Evolutionary conservation across 352 stramenopile genomes (phyloP), one percentile per base, ranked within the genome.

Genomic region (Globisporangium nagaii): DNA sequence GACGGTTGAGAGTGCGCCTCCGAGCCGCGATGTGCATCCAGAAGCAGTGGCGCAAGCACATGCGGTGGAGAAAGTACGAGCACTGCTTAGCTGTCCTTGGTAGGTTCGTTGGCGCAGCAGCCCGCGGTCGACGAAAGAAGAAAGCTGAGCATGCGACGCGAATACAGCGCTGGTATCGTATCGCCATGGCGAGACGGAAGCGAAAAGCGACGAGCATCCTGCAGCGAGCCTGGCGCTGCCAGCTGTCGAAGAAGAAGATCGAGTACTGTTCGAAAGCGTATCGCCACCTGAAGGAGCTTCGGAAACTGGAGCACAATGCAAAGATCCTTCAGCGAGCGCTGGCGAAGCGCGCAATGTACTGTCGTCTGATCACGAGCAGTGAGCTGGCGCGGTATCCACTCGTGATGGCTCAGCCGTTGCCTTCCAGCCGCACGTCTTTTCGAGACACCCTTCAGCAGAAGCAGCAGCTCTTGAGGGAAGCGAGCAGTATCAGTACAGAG

Each of bases 261-360:
- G 34, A 25, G 7, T 58, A 58, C 31, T 72, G 62, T 34, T 60
- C 71, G 1, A 40, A 51, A 20, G 63, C 60, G 9, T 70, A 65
- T 51, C 63, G 61, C 11, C 60, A 68, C 9, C 40, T 78, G n/a
- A 62, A 60, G 31, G 55, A 70, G 2, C 45, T 69, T 7, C 56
- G 65, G 24, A 58, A 53, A 5, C 60, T 75, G 0, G 58, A 84
- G 36, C 34, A 36, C 1, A 73, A 62, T 9, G 78, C 79, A 2
- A 62, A 69, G 7, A 32, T 87, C 0, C 31, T 93, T 0, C 82
- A 93, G 46, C 65, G 65, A 27, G 30, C 62, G 1, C 32, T 93
- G 0, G 78, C 57, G 0, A 61, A 15, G 4, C 52, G 59, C 5
- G 31, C 58, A 4, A 65, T 75, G 4, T 67, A 74, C 13, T 54